Conservation (phyloP, 306 rosid genomes). For the Benincasa hispida region DNA sequence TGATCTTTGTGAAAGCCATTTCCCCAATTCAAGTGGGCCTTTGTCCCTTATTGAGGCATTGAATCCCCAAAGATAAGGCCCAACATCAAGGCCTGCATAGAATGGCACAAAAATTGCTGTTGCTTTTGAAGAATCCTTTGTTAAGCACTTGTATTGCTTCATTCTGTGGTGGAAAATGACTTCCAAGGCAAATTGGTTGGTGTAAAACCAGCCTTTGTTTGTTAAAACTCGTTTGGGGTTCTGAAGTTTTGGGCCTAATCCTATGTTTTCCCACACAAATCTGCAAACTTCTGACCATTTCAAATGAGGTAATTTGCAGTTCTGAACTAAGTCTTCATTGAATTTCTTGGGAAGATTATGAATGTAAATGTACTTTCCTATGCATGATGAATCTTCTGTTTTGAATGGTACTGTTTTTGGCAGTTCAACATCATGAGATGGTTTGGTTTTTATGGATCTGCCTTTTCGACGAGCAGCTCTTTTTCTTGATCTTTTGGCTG, state of each 20-base stretch:
- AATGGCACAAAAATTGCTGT: slow-evolving; percentile 32
- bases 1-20: slow-evolving; percentile 22
- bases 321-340: slow-evolving; percentile 17
- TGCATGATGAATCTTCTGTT: slow-evolving; percentile 13
- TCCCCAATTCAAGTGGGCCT: slow-evolving; percentile 15
- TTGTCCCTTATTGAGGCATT: slow-evolving; percentile 15
- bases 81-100: slow-evolving; percentile 35
- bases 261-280: slow-evolving; percentile 13
- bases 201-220: slow-evolving; percentile 25
- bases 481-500: neutral
- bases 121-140: slow-evolving; percentile 26
- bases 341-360: slow-evolving; percentile 26
- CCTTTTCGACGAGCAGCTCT: neutral
- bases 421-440: neutral
- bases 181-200: slow-evolving; percentile 34
- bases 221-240: slow-evolving; percentile 9
- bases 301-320: slow-evolving; percentile 14
- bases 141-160: slow-evolving; percentile 33
- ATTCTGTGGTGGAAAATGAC: slow-evolving; percentile 31
- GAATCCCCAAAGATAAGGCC: slow-evolving; percentile 28
- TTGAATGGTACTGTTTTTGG: neutral
- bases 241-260: slow-evolving; percentile 24
- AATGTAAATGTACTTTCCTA: slow-evolving; percentile 24
- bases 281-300: slow-evolving; percentile 7
- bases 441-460: neutral